Evolutionary conservation across 805 yeast genomes (phyloP), one percentile per base, ranked within the genome.

Genomic region (Teunomyces lycoperdinae): DNA sequence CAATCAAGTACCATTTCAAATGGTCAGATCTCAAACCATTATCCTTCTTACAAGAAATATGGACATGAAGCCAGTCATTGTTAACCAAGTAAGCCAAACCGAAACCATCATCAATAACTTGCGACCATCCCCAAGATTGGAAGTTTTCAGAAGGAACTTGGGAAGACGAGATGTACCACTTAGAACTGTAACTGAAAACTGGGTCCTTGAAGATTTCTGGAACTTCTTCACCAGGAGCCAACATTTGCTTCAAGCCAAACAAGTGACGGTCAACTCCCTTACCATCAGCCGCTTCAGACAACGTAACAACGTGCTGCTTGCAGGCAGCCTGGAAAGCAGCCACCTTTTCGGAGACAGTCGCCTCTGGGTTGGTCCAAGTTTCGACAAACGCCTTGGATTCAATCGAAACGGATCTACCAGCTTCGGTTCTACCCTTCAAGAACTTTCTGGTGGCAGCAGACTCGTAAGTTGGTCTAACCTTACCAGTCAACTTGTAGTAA

Each of bases 111-210:
- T 91, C 96, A 58, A 87, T 83, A 43, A 94, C 98, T 66, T 95
- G 96, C 14, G 96, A 81, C 89, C 90, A 92, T 30, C 99, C 99
- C 77, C 91, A 92, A 40, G 95, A 91, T 64, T 89, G 89, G 70
- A 89, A 88, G 67, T 75, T 76, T 54, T 72, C 76, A 4, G 95
- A 86, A 7, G 94, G 86, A 55, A 92, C 76, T 69, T 92, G 98
- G 1, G 97, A 89, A 2, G 96, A 83, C 14, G 96, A 87, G 45
- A 92, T 66, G 66, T 78, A 84, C 99, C 99, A 92, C 41, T 87
- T 80, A 29, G 83, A 73, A 5, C 95, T 84, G 72, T 89, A 92
- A 43, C 73, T 66, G 64, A 79, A 89, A 54, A 88, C 73, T 10
- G 95, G 87, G 67, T 92, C 95, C 17, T 73, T 64, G 76, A 84